Percentiles rank a stretch among this genome's conserved stretches.
Evolutionary conservation across 805 yeast species (phyloP).

Genomic region (Yarrowia porcina): DNA sequence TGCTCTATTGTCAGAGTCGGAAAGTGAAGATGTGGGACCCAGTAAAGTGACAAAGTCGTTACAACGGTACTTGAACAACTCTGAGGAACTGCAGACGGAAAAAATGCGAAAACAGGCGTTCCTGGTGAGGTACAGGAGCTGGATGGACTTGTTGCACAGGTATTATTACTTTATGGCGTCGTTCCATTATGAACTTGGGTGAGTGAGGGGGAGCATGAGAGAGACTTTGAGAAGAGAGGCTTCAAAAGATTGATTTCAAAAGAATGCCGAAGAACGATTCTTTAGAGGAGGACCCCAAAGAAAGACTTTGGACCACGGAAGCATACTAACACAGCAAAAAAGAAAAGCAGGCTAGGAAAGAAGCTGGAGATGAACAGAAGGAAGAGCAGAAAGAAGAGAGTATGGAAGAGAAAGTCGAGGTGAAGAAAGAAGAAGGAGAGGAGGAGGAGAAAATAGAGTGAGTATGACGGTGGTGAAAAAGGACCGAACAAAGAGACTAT

Average conservation of each 20-base stretch:
- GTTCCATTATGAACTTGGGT: slow-evolving; percentile 55
- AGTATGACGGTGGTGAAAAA: background rate
- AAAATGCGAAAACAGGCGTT: slow-evolving; percentile 34
- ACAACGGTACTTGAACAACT: slow-evolving; percentile 1
- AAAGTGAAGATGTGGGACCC: too few relatives aligned
- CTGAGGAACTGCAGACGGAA: background rate
- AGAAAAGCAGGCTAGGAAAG: background rate
- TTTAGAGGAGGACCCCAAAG: too few relatives aligned
- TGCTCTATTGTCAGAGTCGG: slow-evolving; percentile 8
- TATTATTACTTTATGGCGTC: slow-evolving; percentile 75
- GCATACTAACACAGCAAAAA: background rate
- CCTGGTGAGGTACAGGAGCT: slow-evolving; percentile 41
- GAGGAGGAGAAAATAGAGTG: background rate
- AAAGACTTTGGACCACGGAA: too few relatives aligned
- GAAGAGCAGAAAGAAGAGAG: background rate
- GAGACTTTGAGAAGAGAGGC: background rate
- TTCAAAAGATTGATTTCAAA: background rate
- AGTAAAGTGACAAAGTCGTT: background rate
- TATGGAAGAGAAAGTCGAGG: background rate
- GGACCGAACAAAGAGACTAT: too few relatives aligned
- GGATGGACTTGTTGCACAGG: slow-evolving; percentile 67
- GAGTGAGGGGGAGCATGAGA: background rate
- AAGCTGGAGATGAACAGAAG: background rate
- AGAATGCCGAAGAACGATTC: too few relatives aligned
- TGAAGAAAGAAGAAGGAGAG: background rate